Evolutionary conservation across 1,139 yeast species (phyloP), one percentile per base, ranked within the genome.

Genomic region (Candida tropicalis): DNA sequence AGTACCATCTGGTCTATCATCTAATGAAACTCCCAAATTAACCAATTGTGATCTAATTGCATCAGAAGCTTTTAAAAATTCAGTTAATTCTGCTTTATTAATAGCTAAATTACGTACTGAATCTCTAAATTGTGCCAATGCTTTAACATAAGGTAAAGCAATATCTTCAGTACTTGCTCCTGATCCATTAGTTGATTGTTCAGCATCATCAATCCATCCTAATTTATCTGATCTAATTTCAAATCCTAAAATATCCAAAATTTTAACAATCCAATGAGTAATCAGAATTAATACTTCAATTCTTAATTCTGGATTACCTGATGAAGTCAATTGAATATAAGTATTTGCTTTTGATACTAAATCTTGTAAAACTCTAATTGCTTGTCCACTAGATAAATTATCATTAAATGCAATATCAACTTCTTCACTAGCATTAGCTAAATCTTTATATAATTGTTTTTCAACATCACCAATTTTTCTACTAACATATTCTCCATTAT

Each of bases 331-430:
- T 54, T 72, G 77, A 40, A 91, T 80, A 59, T 93, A 93, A 35
- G 80, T 77, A 62, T 93, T 91, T 10, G 89, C 60, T 47, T 75
- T 77, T 27, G 85, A 79, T 6, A 93, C 84, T 47, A 93, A 69
- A 17, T 87, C 95, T 47, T 77, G 70, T 41, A 93, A 58, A 1
- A 68, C 62, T 52, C 86, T 79, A 50, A 93, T 67, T 0, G 84
- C 97, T 50, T 70, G 77, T 5, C 96, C 91, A 1, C 95, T 86
- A 2, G 91, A 68, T 50, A 93, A 73, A 60, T 89, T 93, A 61
- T 93, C 99, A 63, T 95, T 84, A 66, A 93, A 87, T 2, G 96
- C 87, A 26, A 64, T 71, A 58, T 90, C 88, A 3, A 86, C 88
- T 26, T 74, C 79, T n/a, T 63, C 65, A 62, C 87, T 85, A 12